Evolutionary conservation across 768 basidiomycete species (phyloP).

Genomic region (Mycena floridula): DNA sequence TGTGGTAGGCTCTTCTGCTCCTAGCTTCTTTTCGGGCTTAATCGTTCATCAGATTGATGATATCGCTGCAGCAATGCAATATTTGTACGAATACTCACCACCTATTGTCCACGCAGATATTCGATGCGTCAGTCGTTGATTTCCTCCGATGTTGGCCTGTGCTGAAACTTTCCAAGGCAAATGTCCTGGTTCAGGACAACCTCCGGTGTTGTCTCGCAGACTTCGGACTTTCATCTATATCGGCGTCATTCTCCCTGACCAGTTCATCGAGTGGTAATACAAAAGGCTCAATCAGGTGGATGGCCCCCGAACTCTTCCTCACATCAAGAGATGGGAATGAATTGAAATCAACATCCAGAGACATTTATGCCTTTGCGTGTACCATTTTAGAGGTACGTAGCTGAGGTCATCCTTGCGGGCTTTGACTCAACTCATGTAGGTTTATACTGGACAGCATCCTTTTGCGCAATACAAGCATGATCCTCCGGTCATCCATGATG

Average conservation of each 20-base stretch:
- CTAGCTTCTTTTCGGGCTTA: neutral
- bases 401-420: neutral
- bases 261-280: neutral
- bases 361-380: constrained; percentile 2
- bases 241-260: neutral
- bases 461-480: no score
- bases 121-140: constrained; percentile 15
- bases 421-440: neutral
- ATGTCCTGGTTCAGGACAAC: constrained; percentile 5
- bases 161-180: neutral
- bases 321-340: neutral
- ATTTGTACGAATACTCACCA: constrained; percentile 3
- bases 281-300: constrained; percentile 1
- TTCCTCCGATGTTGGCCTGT: neutral
- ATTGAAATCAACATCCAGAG: neutral
- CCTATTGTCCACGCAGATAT: constrained; percentile 14
- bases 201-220: constrained; percentile 5
- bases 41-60: neutral
- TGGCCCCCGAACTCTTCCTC: constrained; percentile 1
- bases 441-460: neutral
- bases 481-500: neutral
- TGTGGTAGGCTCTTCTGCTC: constrained; percentile 15
- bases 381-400: constrained; percentile 1
- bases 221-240: constrained; percentile 2
- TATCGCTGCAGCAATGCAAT: constrained; percentile 2